A percentile compares a stretch with the other conserved stretches of the same genome.
These are phyloP conservation scores for Termitomyces sp. DNA, from an alignment of 768 basidiomycete genomes.

Conservation along the genomic window DNA sequence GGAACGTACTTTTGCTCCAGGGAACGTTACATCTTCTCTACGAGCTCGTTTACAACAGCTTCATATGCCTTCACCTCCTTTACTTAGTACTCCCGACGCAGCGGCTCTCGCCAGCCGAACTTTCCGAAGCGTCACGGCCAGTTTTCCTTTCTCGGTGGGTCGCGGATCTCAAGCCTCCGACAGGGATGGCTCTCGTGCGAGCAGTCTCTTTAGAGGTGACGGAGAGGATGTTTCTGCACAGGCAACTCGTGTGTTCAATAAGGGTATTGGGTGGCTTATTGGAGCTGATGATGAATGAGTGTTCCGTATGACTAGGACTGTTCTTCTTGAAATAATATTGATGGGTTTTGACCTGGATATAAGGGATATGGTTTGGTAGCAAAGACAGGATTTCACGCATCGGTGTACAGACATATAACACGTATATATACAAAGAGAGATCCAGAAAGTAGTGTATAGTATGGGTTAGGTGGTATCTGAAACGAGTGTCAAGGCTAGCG, in stretches of 20 bases:
- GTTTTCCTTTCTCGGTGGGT: conserved; percentile 64
- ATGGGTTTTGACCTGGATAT: too few relatives aligned
- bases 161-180: conserved; percentile 36
- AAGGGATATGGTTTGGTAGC: background rate
- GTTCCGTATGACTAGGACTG: background rate
- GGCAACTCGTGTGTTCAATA: conserved; percentile 75
- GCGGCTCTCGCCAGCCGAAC: conserved; percentile 77
- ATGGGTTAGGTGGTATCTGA: conserved; percentile 6
- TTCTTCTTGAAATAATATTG: too few relatives aligned
- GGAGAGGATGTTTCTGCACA: conserved; percentile 67
- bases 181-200: conserved; percentile 41
- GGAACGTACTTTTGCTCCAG: conserved; percentile 19
- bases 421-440: conserved; percentile 5
- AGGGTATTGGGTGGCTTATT: conserved; percentile 95
- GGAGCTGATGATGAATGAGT: conserved; percentile 66
- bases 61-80: conserved; percentile 64
- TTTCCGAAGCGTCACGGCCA: conserved; percentile 73
- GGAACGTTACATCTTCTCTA: conserved; percentile 48
- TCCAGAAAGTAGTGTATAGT: conserved; percentile 7
- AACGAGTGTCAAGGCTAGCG: background rate
- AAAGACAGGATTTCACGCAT: background rate
- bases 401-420: background rate
- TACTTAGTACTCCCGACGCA: conserved; percentile 72
- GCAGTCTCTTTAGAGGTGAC: conserved; percentile 38
- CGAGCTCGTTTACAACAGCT: conserved; percentile 61